These are phyloP conservation scores for Striga hermonthica DNA, from an alignment of 305 asterid genomes.

Conservation along the genomic window DNA sequence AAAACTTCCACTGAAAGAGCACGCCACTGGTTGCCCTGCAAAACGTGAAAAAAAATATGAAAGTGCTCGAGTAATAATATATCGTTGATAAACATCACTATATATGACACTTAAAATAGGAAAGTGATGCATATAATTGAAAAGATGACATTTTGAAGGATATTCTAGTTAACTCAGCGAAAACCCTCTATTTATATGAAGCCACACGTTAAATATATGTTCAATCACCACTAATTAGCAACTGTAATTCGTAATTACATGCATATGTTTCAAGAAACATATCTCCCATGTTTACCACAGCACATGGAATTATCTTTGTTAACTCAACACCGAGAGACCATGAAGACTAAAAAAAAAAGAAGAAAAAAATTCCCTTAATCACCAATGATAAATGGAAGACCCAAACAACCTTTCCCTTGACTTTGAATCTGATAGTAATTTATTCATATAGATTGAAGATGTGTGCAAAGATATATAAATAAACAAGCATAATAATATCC, in stretches of 20 bases:
- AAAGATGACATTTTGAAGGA: too few species aligned
- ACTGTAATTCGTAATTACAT: neutral
- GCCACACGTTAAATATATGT: neutral
- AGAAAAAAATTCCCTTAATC: constrained; percentile 4
- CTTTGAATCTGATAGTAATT: neutral
- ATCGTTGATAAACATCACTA: neutral
- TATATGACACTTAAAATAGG: too few species aligned
- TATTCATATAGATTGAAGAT: constrained; percentile 18
- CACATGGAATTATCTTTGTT: constrained; percentile 16
- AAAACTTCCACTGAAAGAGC: constrained; percentile 65
- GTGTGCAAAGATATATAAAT: neutral
- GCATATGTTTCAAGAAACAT: neutral
- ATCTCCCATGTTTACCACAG: neutral
- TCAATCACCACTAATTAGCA: neutral
- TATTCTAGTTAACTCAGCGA: too few species aligned
- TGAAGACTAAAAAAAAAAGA: too few species aligned
- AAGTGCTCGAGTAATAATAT: constrained; percentile 21
- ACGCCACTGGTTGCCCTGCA: constrained; percentile 46
- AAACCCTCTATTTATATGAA: too few species aligned
- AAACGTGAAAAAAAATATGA: constrained; percentile 28
- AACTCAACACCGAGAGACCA: constrained; percentile 15
- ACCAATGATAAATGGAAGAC: constrained; percentile 8
- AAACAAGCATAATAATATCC: constrained; percentile 5
- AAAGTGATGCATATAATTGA: too few species aligned
- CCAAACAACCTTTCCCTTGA: constrained; percentile 12